phyloP scores from a whole-genome alignment of 164 flowering plant species.

The Chimonanthus praecox region DNA sequence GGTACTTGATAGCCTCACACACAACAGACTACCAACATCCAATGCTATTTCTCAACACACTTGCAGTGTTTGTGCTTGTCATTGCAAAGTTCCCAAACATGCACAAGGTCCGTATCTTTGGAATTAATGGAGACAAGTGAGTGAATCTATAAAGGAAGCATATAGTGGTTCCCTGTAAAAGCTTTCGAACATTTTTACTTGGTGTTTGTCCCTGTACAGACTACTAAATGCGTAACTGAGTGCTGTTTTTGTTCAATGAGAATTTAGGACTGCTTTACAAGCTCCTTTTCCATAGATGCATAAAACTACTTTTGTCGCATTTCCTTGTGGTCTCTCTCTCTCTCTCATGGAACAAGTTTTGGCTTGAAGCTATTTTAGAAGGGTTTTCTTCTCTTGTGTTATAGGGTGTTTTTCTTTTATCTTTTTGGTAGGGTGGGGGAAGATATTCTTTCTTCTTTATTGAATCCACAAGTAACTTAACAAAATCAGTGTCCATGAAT shows the following conservation, averaged over 20 bases:
- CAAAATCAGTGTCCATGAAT: too few relatives aligned
- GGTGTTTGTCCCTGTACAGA: background rate
- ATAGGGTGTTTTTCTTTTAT: too few relatives aligned
- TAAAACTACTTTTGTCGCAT: too few relatives aligned
- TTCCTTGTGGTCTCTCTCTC: too few relatives aligned
- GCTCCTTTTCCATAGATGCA: background rate
- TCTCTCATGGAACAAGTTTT: too few relatives aligned
- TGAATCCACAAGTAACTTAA: too few relatives aligned
- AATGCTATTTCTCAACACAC: slow-evolving; percentile 54
- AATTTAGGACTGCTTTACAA: slow-evolving; percentile 8
- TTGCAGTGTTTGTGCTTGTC: slow-evolving; percentile 53
- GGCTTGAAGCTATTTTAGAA: too few relatives aligned
- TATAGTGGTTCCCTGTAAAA: background rate
- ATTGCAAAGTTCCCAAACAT: slow-evolving; percentile 65
- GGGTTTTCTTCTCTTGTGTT: too few relatives aligned
- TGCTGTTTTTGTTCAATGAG: slow-evolving; percentile 11
- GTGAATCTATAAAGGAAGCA: background rate
- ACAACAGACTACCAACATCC: slow-evolving; percentile 61
- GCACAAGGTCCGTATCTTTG: slow-evolving; percentile 68
- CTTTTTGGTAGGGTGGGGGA: too few relatives aligned
- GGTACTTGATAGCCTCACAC: slow-evolving; percentile 66
- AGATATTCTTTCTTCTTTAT: too few relatives aligned
- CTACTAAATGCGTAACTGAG: slow-evolving; percentile 25
- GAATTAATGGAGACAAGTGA: slow-evolving; percentile 60
- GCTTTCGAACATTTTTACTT: background rate